phyloP scores from a whole-genome alignment of 306 rosid genomes.

The Albizia julibrissin region DNA sequence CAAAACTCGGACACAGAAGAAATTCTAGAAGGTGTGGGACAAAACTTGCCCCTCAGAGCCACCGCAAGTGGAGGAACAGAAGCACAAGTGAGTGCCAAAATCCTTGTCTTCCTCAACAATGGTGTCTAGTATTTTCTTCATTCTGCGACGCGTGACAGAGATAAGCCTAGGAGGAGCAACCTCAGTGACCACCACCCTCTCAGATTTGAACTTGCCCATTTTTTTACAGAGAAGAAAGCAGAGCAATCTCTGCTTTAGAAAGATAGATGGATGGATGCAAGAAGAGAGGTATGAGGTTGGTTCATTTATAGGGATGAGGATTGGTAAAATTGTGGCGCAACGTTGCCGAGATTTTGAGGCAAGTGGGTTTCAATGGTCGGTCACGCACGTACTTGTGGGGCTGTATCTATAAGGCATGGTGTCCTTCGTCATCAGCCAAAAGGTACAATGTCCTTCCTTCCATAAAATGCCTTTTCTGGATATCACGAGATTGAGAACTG shows the following conservation, averaged over 20 bases:
- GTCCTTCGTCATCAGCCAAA: not conserved
- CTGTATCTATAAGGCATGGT: not conserved
- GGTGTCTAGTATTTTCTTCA: conserved; percentile 48
- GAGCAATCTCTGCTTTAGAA: conserved; percentile 1
- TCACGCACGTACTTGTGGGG: not conserved
- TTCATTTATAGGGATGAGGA: conserved; percentile 14
- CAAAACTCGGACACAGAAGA: not conserved
- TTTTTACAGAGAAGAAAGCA: not conserved
- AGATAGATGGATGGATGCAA: not conserved
- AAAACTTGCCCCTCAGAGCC: conserved; percentile 9
- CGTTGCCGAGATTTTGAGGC: not conserved
- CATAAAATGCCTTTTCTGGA: not conserved
- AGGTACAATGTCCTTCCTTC: not conserved
- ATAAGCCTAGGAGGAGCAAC: conserved; percentile 55
- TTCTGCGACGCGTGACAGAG: conserved; percentile 24
- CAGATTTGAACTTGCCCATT: conserved; percentile 38
- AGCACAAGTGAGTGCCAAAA: conserved; percentile 32
- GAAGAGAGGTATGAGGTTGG: not conserved
- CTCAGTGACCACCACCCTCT: conserved; percentile 44
- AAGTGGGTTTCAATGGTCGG: conserved; percentile 20
- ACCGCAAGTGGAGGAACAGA: conserved; percentile 20
- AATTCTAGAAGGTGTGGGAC: not conserved
- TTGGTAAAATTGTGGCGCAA: conserved; percentile 22
- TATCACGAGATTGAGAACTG: not conserved
- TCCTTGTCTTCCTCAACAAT: conserved; percentile 51